Base-by-base conservation (phyloP, 1,139 yeast species). In the Komagataea norvegica region DNA sequence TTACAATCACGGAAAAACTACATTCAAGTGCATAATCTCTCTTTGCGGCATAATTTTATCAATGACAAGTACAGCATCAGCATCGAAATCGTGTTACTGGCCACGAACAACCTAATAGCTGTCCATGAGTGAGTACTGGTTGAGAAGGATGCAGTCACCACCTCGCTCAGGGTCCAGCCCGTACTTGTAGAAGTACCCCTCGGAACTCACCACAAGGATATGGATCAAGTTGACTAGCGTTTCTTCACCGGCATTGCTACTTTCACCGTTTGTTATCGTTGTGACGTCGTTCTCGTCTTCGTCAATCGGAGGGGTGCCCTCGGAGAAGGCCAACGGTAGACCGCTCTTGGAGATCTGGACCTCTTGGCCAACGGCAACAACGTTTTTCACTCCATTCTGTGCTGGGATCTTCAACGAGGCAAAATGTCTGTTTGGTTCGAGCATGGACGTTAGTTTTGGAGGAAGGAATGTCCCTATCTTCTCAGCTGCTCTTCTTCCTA, bases 361-460 rank as follows among this genome's bases (percentile, higher is more conserved):
- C 33, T 68, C 74, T 37, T 61, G 65, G 16, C 69, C 72, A 51
- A 79, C 70, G 5, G 76, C 74, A 3, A 82, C 84, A 26, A 78
- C 75, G 5, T 81, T 72, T 49, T 74, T 74, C n/a, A 74, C 73
- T 40, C 79, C 84, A 41, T 69, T 70, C 14, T 72, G 64, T 3
- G 80, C 70, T 9, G 91, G 94, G 18, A 91, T 77, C 57, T 88
- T 89, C 51, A 91, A 68, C 18, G 88, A 87, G 0, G 98, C 97
- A 70, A 91, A 91, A 56, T 89, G 96, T 40, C 98, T 71, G 14
- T 87, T 82, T 8, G 96, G 95, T 56, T 89, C 96, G 52, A 91
- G 67, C 43, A 89, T 81, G 2, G 95, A 87, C 1, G 93, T 77
- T 39, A 89, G 83, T 36, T 87, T 74, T 11, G 84, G 78, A 1